Conservation (phyloP, 129 eudicot species). For the Flaveria sonorensis region DNA sequence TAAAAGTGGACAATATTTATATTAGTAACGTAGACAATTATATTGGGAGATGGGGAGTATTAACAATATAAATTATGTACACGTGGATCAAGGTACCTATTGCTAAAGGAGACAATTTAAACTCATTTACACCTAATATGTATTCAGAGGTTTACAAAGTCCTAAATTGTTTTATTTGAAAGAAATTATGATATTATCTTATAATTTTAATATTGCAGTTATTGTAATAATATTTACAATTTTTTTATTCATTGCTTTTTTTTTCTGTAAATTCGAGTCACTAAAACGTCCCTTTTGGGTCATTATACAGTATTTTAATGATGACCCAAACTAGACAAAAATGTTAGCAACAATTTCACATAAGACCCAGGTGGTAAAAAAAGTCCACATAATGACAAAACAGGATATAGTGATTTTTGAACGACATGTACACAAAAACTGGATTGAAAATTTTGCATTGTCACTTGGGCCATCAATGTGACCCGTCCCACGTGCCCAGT, state of each 20-base stretch:
- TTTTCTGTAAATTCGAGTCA: background rate
- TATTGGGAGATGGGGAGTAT: background rate
- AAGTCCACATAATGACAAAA: background rate
- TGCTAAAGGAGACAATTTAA: background rate
- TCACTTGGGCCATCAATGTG: conserved; percentile 93
- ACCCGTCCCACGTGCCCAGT: conserved; percentile 61
- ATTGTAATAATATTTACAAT: no score
- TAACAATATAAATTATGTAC: background rate
- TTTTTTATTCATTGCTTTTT: no score
- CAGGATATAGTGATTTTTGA: background rate
- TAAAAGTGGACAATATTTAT: background rate
- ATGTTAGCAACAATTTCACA: background rate
- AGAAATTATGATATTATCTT: background rate
- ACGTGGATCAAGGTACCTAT: background rate
- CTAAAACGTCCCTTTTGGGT: background rate
- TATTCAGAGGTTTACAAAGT: background rate
- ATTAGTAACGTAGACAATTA: background rate
- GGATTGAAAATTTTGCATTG: conserved; percentile 81
- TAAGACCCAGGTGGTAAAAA: background rate
- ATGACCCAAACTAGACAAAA: background rate
- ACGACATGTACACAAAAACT: background rate
- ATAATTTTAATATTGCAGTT: no score
- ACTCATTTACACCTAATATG: background rate
- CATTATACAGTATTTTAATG: background rate
- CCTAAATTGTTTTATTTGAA: background rate